phyloP scores from a whole-genome alignment of 177 flowering plant genomes.

The Vitis hybrid region DNA sequence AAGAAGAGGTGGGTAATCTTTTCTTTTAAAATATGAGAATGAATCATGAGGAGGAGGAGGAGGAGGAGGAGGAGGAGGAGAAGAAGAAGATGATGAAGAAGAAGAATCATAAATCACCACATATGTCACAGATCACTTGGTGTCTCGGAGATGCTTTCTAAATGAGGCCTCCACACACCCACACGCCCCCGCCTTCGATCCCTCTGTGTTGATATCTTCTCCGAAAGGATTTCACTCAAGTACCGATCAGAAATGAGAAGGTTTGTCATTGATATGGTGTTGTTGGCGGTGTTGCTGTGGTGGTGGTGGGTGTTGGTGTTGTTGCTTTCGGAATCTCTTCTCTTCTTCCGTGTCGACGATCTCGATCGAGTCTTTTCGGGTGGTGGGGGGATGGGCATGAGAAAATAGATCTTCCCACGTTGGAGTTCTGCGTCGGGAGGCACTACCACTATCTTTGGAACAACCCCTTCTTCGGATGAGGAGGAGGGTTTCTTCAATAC shows the following conservation, averaged over 20 bases:
- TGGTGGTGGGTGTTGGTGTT: background rate
- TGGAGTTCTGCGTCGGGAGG: conserved; percentile 87
- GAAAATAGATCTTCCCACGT: conserved; percentile 94
- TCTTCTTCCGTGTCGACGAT: conserved; percentile 29
- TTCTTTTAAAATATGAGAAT: too few species aligned
- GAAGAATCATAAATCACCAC: conserved; percentile 5
- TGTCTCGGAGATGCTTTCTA: conserved; percentile 85
- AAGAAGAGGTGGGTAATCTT: background rate
- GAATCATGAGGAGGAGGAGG: too few species aligned
- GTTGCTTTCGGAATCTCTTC: conserved; percentile 12
- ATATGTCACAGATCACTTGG: conserved; percentile 19
- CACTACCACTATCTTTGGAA: conserved; percentile 58
- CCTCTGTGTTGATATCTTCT: conserved; percentile 62
- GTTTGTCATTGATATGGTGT: conserved; percentile 15
- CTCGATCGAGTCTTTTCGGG: conserved; percentile 25
- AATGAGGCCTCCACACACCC: conserved; percentile 88
- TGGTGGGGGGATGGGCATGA: conserved; percentile 53
- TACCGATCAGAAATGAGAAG: conserved; percentile 65
- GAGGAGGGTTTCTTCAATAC: conserved; percentile 74
- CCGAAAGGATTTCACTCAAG: conserved; percentile 83
- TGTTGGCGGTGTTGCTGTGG: conserved; percentile 4
- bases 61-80: background rate
- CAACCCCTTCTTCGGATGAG: conserved; percentile 39
- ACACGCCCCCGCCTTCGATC: conserved; percentile 80
- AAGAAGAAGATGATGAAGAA: background rate